Conservation (phyloP, 2,329 filamentous ascomycete genomes). For the Diplodia seriata region DNA sequence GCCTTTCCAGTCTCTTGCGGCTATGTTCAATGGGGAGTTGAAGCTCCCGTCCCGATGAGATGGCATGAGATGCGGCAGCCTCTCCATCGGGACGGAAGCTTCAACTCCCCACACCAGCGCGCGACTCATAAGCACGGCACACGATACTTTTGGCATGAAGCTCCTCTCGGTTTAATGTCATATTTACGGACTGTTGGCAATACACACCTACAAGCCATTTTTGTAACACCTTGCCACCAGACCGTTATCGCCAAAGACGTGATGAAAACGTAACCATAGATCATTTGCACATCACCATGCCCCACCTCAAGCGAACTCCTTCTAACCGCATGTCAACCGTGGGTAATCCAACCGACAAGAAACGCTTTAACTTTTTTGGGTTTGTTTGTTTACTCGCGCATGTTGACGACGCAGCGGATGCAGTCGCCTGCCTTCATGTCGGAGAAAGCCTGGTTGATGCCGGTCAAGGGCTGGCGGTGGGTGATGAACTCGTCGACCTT, state of each 20-base stretch:
- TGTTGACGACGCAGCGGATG: conserved; percentile 89
- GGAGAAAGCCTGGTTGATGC: conserved; percentile 90
- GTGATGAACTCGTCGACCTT: conserved; percentile 99
- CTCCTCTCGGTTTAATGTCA: background rate
- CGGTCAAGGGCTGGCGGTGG: conserved; percentile 80
- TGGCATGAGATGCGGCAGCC: background rate
- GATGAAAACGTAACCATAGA: background rate
- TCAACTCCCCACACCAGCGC: background rate
- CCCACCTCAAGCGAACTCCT: background rate
- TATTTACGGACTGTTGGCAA: conserved; percentile 16
- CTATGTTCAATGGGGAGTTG: background rate
- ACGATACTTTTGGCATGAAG: background rate
- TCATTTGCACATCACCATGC: conserved; percentile 10
- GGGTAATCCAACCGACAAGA: background rate
- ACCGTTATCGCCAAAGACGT: background rate
- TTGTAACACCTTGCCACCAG: background rate
- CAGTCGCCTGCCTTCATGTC: conserved; percentile 97
- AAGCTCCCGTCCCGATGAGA: background rate
- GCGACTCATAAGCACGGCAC: background rate
- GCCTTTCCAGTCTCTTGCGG: background rate
- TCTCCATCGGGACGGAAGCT: conserved; percentile 2
- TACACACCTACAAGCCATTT: conserved; percentile 15
- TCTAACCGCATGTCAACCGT: conserved; percentile 8
- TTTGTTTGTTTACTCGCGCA: conserved; percentile 44
- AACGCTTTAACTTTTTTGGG: background rate